phyloP scores from a whole-genome alignment of 306 rosid species.

The Prunus persica region DNA sequence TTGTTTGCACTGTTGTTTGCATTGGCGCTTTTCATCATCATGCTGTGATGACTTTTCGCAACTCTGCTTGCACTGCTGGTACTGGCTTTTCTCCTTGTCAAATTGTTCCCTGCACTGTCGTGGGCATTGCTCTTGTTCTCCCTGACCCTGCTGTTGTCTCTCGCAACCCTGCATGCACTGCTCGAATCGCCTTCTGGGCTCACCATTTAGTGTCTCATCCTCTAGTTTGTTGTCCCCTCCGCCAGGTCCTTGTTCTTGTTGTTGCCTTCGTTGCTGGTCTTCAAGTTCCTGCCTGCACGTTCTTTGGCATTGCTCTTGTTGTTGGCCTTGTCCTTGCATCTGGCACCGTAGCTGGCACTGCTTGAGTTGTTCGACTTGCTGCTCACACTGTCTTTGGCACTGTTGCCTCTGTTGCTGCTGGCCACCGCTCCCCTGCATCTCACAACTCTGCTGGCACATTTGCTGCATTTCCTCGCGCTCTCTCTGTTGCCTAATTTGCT shows the following conservation, averaged over 20 bases:
- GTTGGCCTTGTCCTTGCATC: not conserved
- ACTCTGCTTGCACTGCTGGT: slow-evolving; percentile 11
- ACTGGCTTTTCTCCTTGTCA: not conserved
- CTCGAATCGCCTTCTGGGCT: not conserved
- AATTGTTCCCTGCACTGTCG: not conserved
- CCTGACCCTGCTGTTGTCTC: slow-evolving; percentile 2
- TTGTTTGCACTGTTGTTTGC: not conserved
- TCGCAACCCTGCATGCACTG: slow-evolving; percentile 9
- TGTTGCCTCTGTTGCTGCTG: not conserved
- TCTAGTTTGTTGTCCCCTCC: not conserved
- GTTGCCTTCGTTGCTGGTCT: not conserved
- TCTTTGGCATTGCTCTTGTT: not conserved
- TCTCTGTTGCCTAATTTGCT: not conserved
- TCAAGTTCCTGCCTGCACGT: not conserved
- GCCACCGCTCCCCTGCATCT: not conserved
- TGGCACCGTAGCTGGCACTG: slow-evolving; percentile 1
- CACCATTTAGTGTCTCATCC: not conserved
- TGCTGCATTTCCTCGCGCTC: not conserved
- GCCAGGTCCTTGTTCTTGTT: not conserved
- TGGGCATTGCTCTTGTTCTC: slow-evolving; percentile 17
- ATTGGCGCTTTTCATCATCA: not conserved
- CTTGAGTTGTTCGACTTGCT: not conserved
- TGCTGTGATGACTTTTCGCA: not conserved
- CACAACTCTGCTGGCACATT: slow-evolving; percentile 7
- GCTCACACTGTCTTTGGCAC: not conserved